Evolutionary conservation across 352 stramenopile genomes (phyloP), one percentile per base, ranked within the genome.

Genomic region (Pythium periplocum): DNA sequence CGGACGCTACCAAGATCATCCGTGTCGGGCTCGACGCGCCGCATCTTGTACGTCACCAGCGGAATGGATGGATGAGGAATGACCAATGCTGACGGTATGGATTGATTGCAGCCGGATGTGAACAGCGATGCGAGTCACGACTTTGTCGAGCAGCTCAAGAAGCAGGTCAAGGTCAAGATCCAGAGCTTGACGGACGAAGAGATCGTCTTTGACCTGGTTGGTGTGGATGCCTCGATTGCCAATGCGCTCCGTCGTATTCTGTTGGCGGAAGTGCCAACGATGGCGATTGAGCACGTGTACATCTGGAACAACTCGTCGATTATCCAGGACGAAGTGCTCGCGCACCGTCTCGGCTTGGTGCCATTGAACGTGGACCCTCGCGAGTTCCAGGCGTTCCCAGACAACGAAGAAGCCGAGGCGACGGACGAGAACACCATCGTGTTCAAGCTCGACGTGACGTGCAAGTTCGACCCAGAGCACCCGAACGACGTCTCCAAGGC

Each of bases 341-440:
- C 90, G 37, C 90, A 97, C 64, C 86, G 91, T 34, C 57, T 98
- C 6, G 90, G 87, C 0, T 77, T 96, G 12, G 81, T 96, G 45
- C 87, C 86, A 50, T 72, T 94, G 33, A 85, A 78, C 56, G 81
- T 92, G 37, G 79, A 94, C 61, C 83, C 83, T 33, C 79, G 83
- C 44, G 83, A 94, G 62, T 94, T 94, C 62, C 81, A 94, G 65
- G 68, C 79, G 9, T 94, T 94, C 54, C 75, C 83, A 31, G 83
- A 93, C 55, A 75, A 94, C 46, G 86, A 96, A 37, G 86, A 96
- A 54, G 86, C 83, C 2, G 90, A 97, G 47, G 73, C 86, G 17
- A 98, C 90, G 0, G 95, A 98, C 73, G 84, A 95, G 51, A 98
- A 98, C 76, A 98, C 95, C 3, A 83, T 98, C 57, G 96, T 99